Base-by-base conservation (phyloP, 23 red algal species). In the Gracilaria vermiculophylla region DNA sequence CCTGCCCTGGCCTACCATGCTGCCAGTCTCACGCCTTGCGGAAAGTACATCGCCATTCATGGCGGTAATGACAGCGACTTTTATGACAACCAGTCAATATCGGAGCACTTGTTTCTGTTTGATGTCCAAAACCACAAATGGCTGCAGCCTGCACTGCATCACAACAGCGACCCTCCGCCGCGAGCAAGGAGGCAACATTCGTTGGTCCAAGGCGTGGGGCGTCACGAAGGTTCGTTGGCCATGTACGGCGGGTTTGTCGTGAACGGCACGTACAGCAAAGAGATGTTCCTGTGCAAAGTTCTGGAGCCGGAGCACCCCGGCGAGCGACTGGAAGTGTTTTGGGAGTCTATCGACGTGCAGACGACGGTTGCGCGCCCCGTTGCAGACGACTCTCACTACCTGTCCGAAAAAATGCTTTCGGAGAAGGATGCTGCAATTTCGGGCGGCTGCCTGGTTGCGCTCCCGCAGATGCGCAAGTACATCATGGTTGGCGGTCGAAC, bases 131-230 rank as follows among this genome's bases (percentile, higher is more conserved):
- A 13, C 12, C 41, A 47, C 10, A 53, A 77, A 45, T 88, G 84
- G 84, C 14, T 73, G n/a, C 16, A 70, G 23, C 84, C 84, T n/a
- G 53, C 41, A 13, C 42, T 88, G 4, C 45, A 57, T 20, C 14
- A 15, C 19, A 64, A 44, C 20, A 58, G 64, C 8, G 66, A 49
- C 29, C 11, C 6, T 0, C 69, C 69, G 1, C 84, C 84, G 3
- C 3, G 15, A 12, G 43, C 84, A 36, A 39, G 84, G 27, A 54
- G 14, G 33, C 66, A 55, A 43, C 84, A 88, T 66, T 88, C 39
- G 21, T 20, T 88, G 84, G 84, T 88, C 42, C 7, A 21, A 2
- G 84, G 84, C n/a, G 66, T 88, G n/a, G 84, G 84, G 17, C 49
- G 45, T 45, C 84, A 88, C 64, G 27, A 36, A 34, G 84, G 84